Base-by-base conservation (phyloP, 2,329 filamentous ascomycete species). In the Canariomyces notabilis region DNA sequence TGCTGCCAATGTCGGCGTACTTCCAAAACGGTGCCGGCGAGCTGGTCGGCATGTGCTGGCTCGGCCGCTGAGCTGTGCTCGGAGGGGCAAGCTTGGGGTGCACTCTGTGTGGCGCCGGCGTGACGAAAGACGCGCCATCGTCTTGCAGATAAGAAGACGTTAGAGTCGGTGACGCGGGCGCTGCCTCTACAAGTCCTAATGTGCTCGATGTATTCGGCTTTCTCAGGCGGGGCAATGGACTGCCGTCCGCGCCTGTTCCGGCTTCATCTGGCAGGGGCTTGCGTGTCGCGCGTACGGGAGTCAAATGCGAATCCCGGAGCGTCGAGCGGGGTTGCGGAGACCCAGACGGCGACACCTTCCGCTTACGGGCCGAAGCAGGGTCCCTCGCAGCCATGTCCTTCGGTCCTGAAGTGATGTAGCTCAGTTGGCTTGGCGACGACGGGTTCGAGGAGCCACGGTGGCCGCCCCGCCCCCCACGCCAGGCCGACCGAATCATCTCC, bases 21-120 rank as follows among this genome's bases (percentile, higher is more conserved):
- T 87, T 89, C 88, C 88, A 94, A 65, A 94, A 93, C 0, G 87
- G 87, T 1, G 88, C 88, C 0, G 88, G 88, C 23, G 85, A 89
- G 57, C 84, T 89, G 37, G 88, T 89, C 26, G 87, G 86, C 78
- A 91, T 89, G 63, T 89, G 87, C 59, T 89, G 85, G 60, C 85
- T 90, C 8, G 88, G 88, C 45, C 87, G 75, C 61, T 90, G 85
- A 5, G 85, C 81, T 5, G 87, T 91, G 59, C 85, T 89, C 0
- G 87, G 87, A 22, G 88, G 88, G 1, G 84, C 86, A 33, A 91
- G 75, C 56, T 79, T 80, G 22, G 87, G 87, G 51, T 87, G 80
- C 50, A 88, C 81, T 41, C 83, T 78, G 36, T 81, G 81, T 6
- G 87, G 85, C 7, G 86, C 83, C 1, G 85, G 85, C 1, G 85